A percentile compares a stretch with the other conserved stretches of the same genome.
These are phyloP conservation scores for Henningerozyma blattae DNA, from an alignment of 805 yeast genomes.

Conservation along the genomic window DNA sequence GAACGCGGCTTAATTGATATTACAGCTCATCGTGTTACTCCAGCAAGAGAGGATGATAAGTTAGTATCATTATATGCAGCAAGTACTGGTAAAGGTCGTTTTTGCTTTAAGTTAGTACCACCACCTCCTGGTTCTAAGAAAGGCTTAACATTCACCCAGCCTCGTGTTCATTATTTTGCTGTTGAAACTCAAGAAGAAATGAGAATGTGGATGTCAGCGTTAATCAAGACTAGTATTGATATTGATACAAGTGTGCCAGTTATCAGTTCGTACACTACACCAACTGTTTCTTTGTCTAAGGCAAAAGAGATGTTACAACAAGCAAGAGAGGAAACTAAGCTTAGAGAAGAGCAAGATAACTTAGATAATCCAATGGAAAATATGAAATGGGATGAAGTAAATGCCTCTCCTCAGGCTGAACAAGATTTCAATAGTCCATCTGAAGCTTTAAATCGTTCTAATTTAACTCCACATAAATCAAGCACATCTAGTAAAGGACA, in stretches of 20 bases:
- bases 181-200: slow-evolving; percentile 85
- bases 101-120: slow-evolving; percentile 84
- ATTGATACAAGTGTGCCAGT: slow-evolving; percentile 88
- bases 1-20: slow-evolving; percentile 94
- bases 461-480: not conserved
- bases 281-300: slow-evolving; percentile 78
- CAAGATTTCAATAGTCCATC: not conserved
- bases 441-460: not conserved
- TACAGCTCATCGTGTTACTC: slow-evolving; percentile 84
- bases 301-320: slow-evolving; percentile 81
- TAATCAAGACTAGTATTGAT: slow-evolving; percentile 93
- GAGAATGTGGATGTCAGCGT: slow-evolving; percentile 90
- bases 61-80: slow-evolving; percentile 82
- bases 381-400: not conserved
- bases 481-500: not conserved
- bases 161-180: slow-evolving; percentile 91
- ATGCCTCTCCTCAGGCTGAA: not conserved
- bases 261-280: slow-evolving; percentile 84
- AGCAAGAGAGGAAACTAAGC: slow-evolving; percentile 63
- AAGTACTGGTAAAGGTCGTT: slow-evolving; percentile 86
- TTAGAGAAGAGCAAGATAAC: slow-evolving; percentile 34
- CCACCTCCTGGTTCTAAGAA: slow-evolving; percentile 96
- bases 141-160: slow-evolving; percentile 93
- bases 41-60: slow-evolving; percentile 75
- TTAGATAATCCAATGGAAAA: slow-evolving; percentile 4